These are phyloP conservation scores for Tilletia caries DNA, from an alignment of 1,284 basidiomycete genomes.

Conservation along the genomic window DNA sequence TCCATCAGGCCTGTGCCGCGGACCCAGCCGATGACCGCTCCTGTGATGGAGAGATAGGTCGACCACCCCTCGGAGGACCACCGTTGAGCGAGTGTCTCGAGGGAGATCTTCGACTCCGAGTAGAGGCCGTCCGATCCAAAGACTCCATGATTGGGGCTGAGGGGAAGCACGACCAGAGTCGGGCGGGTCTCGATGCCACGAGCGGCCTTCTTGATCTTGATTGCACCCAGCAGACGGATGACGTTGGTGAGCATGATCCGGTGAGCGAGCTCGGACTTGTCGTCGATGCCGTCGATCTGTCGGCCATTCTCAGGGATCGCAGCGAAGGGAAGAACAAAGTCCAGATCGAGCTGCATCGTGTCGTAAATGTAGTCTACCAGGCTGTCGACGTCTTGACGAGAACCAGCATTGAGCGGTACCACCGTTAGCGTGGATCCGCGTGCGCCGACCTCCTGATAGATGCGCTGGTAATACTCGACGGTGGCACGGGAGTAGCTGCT, in stretches of 20 bases:
- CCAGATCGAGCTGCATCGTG: slow-evolving; percentile 87
- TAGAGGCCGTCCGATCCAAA: slow-evolving; percentile 98
- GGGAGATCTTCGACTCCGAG: slow-evolving; percentile 95
- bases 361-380: slow-evolving; percentile 97
- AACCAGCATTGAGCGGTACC: slow-evolving; percentile 97
- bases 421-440: slow-evolving; percentile 92
- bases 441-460: slow-evolving; percentile 92
- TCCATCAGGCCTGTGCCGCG: slow-evolving; percentile 93
- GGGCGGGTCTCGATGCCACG: slow-evolving; percentile 94
- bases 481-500: slow-evolving; percentile 62
- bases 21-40: slow-evolving; percentile 89
- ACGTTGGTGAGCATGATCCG: slow-evolving; percentile 78
- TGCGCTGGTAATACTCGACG: slow-evolving; percentile 96
- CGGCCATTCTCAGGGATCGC: slow-evolving; percentile 97
- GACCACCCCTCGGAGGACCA: slow-evolving; percentile 96
- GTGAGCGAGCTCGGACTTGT: slow-evolving; percentile 95
- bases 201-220: slow-evolving; percentile 96
- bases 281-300: slow-evolving; percentile 93
- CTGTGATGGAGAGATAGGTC: slow-evolving; percentile 94
- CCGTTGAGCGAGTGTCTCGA: slow-evolving; percentile 95
- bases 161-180: slow-evolving; percentile 92
- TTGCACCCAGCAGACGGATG: slow-evolving; percentile 87
- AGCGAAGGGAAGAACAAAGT: slow-evolving; percentile 96
- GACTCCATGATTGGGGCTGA: slow-evolving; percentile 95
- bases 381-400: slow-evolving; percentile 88